These are phyloP conservation scores for Zelonia costaricensis DNA, from an alignment of 208 protist genomes.

Conservation along the genomic window DNA sequence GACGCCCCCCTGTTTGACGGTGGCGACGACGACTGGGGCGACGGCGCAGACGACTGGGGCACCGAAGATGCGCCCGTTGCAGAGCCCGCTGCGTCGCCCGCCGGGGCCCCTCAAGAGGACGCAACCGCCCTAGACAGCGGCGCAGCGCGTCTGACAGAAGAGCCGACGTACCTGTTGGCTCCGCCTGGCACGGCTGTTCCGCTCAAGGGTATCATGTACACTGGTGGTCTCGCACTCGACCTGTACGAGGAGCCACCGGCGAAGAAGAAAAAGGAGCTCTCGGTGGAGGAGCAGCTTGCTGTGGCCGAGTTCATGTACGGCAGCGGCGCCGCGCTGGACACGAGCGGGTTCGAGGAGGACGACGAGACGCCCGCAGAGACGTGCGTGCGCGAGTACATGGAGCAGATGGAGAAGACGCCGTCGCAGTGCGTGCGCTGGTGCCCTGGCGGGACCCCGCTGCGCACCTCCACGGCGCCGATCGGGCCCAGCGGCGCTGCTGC, in stretches of 20 bases:
- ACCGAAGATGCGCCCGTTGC: not conserved
- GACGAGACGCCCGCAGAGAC: slow-evolving; percentile 69
- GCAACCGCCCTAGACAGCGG: not conserved
- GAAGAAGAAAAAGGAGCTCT: slow-evolving; percentile 31
- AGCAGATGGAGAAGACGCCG: slow-evolving; percentile 57
- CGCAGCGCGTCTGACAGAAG: not conserved
- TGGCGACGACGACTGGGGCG: slow-evolving; percentile 49
- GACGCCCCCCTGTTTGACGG: slow-evolving; percentile 52
- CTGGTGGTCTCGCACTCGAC: slow-evolving; percentile 55
- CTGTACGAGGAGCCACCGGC: slow-evolving; percentile 61
- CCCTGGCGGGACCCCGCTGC: slow-evolving; percentile 62
- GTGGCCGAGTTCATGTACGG: slow-evolving; percentile 55
- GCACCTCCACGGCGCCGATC: slow-evolving; percentile 35
- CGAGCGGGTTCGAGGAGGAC: slow-evolving; percentile 68
- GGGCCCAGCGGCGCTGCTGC: slow-evolving; percentile 8
- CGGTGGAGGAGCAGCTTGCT: slow-evolving; percentile 56
- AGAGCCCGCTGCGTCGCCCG: not conserved
- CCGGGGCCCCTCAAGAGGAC: not conserved
- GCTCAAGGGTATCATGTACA: slow-evolving; percentile 48
- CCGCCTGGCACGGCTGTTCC: slow-evolving; percentile 27
- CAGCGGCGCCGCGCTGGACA: slow-evolving; percentile 54
- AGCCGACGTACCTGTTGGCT: slow-evolving; percentile 34
- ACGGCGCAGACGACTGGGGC: slow-evolving; percentile 15
- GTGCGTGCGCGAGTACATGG: slow-evolving; percentile 76
- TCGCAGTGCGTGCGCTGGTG: slow-evolving; percentile 90